Conservation (phyloP, 495 filamentous ascomycete genomes). For the Tuber indicum region DNA sequence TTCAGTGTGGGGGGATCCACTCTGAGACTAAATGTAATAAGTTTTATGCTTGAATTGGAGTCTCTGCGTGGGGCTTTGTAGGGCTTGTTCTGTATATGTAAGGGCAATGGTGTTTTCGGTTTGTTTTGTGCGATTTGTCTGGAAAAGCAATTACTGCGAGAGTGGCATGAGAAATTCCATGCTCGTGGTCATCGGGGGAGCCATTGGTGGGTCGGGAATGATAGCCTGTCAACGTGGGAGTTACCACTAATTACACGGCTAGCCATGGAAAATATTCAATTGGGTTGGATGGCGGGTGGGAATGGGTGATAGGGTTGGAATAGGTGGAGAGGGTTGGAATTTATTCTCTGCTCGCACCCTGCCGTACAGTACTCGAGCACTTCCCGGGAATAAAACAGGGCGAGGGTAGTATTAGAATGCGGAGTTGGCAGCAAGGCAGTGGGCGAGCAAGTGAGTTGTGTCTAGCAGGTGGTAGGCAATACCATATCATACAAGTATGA, state of each 20-base stretch:
- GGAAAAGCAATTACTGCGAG: neutral
- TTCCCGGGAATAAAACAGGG: neutral
- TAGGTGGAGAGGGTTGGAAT: neutral
- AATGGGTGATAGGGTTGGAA: neutral
- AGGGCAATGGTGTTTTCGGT: neutral
- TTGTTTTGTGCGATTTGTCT: neutral
- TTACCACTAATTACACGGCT: neutral
- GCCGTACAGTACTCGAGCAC: neutral
- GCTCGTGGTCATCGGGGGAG: neutral
- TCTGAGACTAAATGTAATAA: slow-evolving; percentile 40
- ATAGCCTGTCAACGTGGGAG: neutral
- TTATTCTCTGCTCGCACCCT: neutral
- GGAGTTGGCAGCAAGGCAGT: neutral
- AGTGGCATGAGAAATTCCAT: neutral
- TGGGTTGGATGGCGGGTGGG: neutral
- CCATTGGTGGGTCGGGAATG: neutral
- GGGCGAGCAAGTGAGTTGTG: neutral
- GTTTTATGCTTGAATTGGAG: slow-evolving; percentile 31
- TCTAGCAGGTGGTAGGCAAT: neutral
- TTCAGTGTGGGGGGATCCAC: slow-evolving; percentile 38
- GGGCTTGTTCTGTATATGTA: slow-evolving; percentile 3
- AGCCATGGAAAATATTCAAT: neutral
- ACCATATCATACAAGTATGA: too few species aligned
- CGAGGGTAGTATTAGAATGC: neutral
- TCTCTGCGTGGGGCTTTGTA: neutral